Conservation (phyloP, 805 yeast genomes). For the Candida germanica region DNA sequence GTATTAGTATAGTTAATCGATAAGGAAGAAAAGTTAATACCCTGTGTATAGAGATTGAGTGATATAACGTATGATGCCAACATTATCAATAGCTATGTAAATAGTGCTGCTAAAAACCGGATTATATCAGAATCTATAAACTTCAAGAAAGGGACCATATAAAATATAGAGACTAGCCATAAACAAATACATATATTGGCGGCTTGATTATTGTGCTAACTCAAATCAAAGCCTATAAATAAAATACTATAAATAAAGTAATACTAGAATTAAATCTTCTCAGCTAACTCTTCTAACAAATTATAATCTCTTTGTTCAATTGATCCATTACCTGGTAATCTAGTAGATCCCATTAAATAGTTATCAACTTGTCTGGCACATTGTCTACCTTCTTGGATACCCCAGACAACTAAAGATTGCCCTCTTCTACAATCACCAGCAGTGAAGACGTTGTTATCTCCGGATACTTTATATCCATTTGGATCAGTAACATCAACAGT, state of each 20-base stretch:
- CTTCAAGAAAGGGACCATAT: no score
- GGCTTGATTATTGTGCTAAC: constrained; percentile 8
- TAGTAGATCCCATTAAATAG: constrained; percentile 71
- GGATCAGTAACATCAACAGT: constrained; percentile 66
- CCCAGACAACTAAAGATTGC: constrained; percentile 97
- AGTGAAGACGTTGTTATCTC: constrained; percentile 71
- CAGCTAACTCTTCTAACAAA: constrained; percentile 72
- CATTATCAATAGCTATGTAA: no score
- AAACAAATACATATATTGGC: no score
- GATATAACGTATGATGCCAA: no score
- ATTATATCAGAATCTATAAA: no score
- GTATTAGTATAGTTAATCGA: no score
- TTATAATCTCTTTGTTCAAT: constrained; percentile 81
- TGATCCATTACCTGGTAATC: constrained; percentile 92
- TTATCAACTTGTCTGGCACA: constrained; percentile 93
- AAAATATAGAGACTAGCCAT: no score
- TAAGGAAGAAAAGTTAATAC: no score
- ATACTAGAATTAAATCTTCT: constrained; percentile 44
- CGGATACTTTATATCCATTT: constrained; percentile 60
- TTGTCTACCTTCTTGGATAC: constrained; percentile 98
- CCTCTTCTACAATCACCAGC: constrained; percentile 99
- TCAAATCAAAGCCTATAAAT: no score
- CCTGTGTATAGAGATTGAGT: no score
- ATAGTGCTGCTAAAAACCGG: no score
- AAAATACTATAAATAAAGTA: no score